These are phyloP conservation scores for Saprolegnia diclina DNA, from an alignment of 352 stramenopile species.

Conservation along the genomic window DNA sequence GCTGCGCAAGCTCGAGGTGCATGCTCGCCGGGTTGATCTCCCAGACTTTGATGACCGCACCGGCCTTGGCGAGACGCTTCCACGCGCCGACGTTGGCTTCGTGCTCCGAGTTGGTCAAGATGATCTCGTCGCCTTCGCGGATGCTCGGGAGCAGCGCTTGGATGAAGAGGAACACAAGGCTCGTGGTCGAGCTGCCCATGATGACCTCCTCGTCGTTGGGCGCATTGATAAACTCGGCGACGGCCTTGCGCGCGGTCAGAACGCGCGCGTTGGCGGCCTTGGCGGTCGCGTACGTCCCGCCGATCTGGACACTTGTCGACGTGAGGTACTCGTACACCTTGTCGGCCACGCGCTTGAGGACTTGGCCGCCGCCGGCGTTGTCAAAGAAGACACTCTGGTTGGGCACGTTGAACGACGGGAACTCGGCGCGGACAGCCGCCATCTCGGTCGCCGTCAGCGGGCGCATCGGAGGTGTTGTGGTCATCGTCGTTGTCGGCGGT, in stretches of 20 bases:
- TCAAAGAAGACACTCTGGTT: slow-evolving; percentile 25
- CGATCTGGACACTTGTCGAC: slow-evolving; percentile 19
- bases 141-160: slow-evolving; percentile 22
- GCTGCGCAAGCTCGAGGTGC: slow-evolving; percentile 1
- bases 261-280: background rate
- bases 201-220: slow-evolving; percentile 22
- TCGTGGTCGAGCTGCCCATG: slow-evolving; percentile 25
- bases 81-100: slow-evolving; percentile 28
- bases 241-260: slow-evolving; percentile 13
- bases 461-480: background rate
- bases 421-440: slow-evolving; percentile 23
- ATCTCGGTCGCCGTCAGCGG: slow-evolving; percentile 13
- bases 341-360: slow-evolving; percentile 26
- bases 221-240: slow-evolving; percentile 24
- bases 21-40: slow-evolving; percentile 6
- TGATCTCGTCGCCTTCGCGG: slow-evolving; percentile 21
- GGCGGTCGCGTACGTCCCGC: slow-evolving; percentile 13
- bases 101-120: slow-evolving; percentile 26
- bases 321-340: slow-evolving; percentile 22
- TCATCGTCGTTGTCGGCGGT: background rate
- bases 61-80: slow-evolving; percentile 1
- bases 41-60: slow-evolving; percentile 18
- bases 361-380: slow-evolving; percentile 26
- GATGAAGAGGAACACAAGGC: slow-evolving; percentile 21
- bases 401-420: slow-evolving; percentile 11